phyloP scores from a whole-genome alignment of 805 yeast genomes.

The Candida germanica region DNA sequence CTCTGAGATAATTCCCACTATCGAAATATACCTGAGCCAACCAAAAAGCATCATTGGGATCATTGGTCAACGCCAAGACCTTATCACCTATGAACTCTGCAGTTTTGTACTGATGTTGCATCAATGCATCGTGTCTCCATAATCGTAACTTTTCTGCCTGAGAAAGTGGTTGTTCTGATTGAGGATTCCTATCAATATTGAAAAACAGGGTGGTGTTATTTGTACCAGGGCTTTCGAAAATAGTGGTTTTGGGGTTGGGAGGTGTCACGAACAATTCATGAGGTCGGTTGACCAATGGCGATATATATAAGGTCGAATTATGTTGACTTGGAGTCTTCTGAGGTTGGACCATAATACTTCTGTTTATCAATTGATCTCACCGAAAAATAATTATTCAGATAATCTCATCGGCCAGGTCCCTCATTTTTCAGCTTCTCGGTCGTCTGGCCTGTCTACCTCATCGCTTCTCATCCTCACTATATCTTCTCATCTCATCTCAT shows the following conservation, averaged over 20 bases:
- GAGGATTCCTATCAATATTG: constrained; percentile 21
- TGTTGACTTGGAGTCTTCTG: constrained; percentile 51
- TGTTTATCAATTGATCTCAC: no score
- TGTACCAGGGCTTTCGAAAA: constrained; percentile 43
- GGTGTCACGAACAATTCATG: constrained; percentile 45
- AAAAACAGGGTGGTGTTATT: constrained; percentile 37
- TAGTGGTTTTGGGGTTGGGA: constrained; percentile 44
- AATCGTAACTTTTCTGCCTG: constrained; percentile 82
- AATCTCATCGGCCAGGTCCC: no score
- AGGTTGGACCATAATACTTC: constrained; percentile 21
- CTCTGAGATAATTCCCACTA: constrained; percentile 74
- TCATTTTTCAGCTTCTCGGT: no score
- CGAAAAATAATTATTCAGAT: no score
- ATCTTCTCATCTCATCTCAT: no score
- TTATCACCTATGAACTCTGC: constrained; percentile 93
- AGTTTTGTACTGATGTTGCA: constrained; percentile 87
- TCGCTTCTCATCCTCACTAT: no score
- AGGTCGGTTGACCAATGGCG: constrained; percentile 55
- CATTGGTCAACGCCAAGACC: constrained; percentile 75
- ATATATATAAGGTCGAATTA: constrained; percentile 69
- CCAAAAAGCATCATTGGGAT: constrained; percentile 95
- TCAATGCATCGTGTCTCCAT: constrained; percentile 91
- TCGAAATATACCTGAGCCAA: constrained; percentile 84
- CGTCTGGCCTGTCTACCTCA: no score
- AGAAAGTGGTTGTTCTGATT: constrained; percentile 45